Base-by-base conservation (phyloP, 768 basidiomycete species). In the Mycena haematopus region DNA sequence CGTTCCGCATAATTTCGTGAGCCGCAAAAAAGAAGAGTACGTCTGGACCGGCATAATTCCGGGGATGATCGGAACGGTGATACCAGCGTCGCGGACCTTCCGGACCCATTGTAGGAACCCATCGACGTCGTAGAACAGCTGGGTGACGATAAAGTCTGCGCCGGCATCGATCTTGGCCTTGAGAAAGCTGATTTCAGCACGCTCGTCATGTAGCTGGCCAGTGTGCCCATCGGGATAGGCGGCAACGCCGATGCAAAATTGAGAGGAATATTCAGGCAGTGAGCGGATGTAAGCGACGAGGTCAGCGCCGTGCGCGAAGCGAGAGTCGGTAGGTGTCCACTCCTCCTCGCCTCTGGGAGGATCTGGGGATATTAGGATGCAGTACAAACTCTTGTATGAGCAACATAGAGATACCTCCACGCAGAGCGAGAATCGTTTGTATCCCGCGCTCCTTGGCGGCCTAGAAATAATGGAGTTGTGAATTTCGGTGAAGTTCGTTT, bases 21-120 rank as follows among this genome's bases (percentile, higher is more conserved):
- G 80, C 49, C 97, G 88, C 47, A 91, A 80, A 77, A 99, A 99
- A 0, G 97, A 97, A 5, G 90, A 86, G 73, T 95, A 96, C 24
- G 93, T 98, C 72, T 99, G 97, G 58, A 99, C 94, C 0, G 97
- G 96, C 95, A 99, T 97, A 57, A 99, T 87, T 13, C 96, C 95
- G 10, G 97, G 95, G 63, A 99, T 90, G 67, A 99, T 87, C 0
- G 97, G 96, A 1, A 95, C 85, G 0, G 75, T 83, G 71, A 99
- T 95, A 33, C 96, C 97, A 96, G 70, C 86, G 19, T 76, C 78
- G 62, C 95, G 80, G 51, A 95, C 84, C 71, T 84, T 87, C 69
- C 80, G 75, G 24, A 89, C 75, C 97, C 97, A 99, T 17, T 76
- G 70, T 31, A 94, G 74, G 77, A 97, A 99, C 17, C 84, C 83